Evolutionary conservation across 768 basidiomycete species (phyloP).

Genomic region (Boletus rubroflammeus): DNA sequence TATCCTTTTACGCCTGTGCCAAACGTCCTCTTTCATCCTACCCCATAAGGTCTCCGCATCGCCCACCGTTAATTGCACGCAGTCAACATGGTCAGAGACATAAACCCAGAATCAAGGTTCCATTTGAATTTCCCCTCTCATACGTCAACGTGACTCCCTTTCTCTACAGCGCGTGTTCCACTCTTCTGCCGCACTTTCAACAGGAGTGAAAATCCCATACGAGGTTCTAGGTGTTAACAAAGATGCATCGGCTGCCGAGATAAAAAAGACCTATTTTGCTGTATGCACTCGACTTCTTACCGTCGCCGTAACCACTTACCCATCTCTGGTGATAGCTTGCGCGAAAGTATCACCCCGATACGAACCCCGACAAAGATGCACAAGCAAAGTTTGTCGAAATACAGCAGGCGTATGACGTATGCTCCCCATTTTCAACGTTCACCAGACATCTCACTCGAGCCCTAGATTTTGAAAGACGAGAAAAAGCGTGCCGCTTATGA

Average conservation of each 20-base stretch:
- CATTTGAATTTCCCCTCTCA: constrained; percentile 9
- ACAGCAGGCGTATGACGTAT: constrained; percentile 94
- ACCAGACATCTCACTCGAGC: constrained; percentile 16
- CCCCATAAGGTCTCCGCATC: constrained; percentile 37
- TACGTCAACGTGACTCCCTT: constrained; percentile 18
- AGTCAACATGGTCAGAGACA: constrained; percentile 15
- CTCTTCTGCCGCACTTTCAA: constrained; percentile 49
- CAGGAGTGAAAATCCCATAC: constrained; percentile 81
- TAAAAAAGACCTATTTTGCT: constrained; percentile 96
- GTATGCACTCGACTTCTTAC: constrained; percentile 45
- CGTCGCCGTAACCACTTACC: constrained; percentile 13
- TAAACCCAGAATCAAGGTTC: constrained; percentile 40
- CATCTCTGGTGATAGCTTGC: constrained; percentile 66
- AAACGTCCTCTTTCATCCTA: constrained; percentile 39
- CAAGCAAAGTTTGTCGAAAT: constrained; percentile 95
- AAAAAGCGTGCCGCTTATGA: constrained; percentile 90
- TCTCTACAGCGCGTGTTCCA: constrained; percentile 68
- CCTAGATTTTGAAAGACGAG: constrained; percentile 87
- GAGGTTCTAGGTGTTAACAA: constrained; percentile 82
- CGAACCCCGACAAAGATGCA: constrained; percentile 87
- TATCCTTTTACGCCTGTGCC: constrained; percentile 57
- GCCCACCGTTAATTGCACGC: constrained; percentile 14
- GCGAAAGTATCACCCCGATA: constrained; percentile 97
- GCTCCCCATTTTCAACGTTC: constrained; percentile 27
- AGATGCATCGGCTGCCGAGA: constrained; percentile 80